These are phyloP conservation scores for Anacardium occidentale DNA, from an alignment of 345 rosid species.

Conservation along the genomic window DNA sequence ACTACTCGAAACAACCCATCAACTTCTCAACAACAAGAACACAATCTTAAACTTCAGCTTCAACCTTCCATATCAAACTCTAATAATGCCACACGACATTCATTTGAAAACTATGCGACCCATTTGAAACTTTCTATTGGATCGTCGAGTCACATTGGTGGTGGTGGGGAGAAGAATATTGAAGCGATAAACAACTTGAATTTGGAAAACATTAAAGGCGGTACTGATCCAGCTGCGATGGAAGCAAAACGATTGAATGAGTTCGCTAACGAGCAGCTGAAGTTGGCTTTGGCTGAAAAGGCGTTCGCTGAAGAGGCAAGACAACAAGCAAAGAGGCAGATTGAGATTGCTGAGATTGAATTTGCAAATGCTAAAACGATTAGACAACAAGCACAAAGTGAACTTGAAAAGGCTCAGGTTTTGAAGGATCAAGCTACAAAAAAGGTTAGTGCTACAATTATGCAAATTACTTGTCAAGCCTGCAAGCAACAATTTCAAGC, in stretches of 20 bases:
- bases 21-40: constrained; percentile 28
- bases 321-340: constrained; percentile 62
- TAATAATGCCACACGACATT: constrained; percentile 25
- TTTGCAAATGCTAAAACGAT: constrained; percentile 67
- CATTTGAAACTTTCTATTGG: constrained; percentile 71
- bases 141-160: constrained; percentile 17
- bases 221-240: constrained; percentile 12
- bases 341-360: constrained; percentile 74
- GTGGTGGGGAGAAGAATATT: not conserved
- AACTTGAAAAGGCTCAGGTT: constrained; percentile 64
- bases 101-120: constrained; percentile 34
- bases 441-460: constrained; percentile 58
- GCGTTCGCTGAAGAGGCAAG: constrained; percentile 70
- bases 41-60: constrained; percentile 71
- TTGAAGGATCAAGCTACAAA: constrained; percentile 67
- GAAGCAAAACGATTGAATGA: constrained; percentile 47
- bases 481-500: constrained; percentile 69
- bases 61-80: constrained; percentile 39
- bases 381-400: constrained; percentile 69
- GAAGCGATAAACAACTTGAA: not conserved
- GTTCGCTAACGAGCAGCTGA: constrained; percentile 46
- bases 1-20: constrained; percentile 21
- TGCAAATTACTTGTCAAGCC: constrained; percentile 73
- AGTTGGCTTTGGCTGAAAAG: constrained; percentile 60
- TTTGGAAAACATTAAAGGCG: constrained; percentile 21